Evolutionary conservation across 305 asterid species (phyloP), one percentile per base, ranked within the genome.

Genomic region (Fraxinus ornus): DNA sequence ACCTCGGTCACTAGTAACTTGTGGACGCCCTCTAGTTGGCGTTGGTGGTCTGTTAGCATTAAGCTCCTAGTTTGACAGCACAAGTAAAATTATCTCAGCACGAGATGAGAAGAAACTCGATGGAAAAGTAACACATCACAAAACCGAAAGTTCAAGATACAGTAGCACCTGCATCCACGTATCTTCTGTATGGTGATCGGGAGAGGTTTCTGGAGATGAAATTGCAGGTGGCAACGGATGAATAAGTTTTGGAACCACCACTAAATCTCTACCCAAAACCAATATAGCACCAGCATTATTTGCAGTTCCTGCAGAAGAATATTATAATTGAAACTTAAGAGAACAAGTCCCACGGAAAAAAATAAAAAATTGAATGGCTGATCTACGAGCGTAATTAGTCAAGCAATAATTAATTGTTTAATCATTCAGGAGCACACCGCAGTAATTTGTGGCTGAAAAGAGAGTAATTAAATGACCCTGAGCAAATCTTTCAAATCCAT

Each of bases 401-500:
- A 33, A 52, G 32, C 33, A 81, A 13, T 37, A 33, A 57, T 19
- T 36, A 12, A 64, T 37, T 22, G 52, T 76, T 32, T 76, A 60
- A 28, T 3, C 70, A 17, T 76, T 70, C 36, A 78, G 41, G 73
- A 44, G 79, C 93, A 72, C 92, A 97, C 99, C 99, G 55, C 99
- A 97, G 86, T 97, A 97, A 88, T 97, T 97, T 35, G 98, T 97
- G 80, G 99, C 99, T 55, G 99, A 96, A 83, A 96, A 96, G 19
- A 96, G 98, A 55, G 99, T 96, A 39, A 96, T 96, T 75, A 92
- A 81, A 89, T 96, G 99, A 77, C 99, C 98, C 90, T 96, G 99
- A 81, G 99, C 99, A 91, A 96, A 96, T 86, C 98, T 91, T 87
- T 97, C 99, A 84, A 97, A 97, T 75, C 99, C 99, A 93, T 97